Base-by-base conservation (phyloP, 2,329 filamentous ascomycete species). In the Aspergillus fumigatiaffinis region DNA sequence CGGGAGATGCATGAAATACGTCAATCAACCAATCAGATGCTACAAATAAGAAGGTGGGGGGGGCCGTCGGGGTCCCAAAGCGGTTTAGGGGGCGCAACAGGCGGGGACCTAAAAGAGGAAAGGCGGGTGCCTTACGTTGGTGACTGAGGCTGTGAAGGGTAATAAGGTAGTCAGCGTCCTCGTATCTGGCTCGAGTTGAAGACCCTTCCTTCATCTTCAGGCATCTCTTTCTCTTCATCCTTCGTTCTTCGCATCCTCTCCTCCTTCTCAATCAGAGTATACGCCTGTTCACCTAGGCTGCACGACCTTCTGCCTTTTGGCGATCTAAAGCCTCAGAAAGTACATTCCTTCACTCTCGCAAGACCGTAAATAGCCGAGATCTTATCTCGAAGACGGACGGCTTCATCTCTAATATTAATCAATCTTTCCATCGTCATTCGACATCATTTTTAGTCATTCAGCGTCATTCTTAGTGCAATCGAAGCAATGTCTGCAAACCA, bases 101-200 rank as follows among this genome's bases (percentile, higher is more conserved):
- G 68, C 66, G 68, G 68, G 68, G 66, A 64, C 61, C 65, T 60
- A 60, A 53, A 68, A 65, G 20, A 56, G 68, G 65, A 58, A 63
- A 61, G 52, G 63, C 52, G 53, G 44, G 4, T 4, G 44, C 12
- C 21, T 7, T 38, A 32, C 1, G 32, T 17, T 38, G 12, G 32
- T 17, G 46, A 17, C n/a, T 41, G 46, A 50, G 48, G 25, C 26
- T 38, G 51, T 46, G 50, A 44, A 57, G 51, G 29, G 55, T 26
- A 26, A 4, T 29, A 29, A 46, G 25, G 25, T 1, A 9, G 28
- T 44, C 35, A 35, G 59, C 61, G 62, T 42, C 54, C 46, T 52
- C 54, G 25, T 35, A 44, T 35, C 28, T 23, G 21, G 12, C 32
- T 38, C 14, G 17, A 17, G 32, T 38, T 17, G 32, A 38, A 51